A percentile compares a stretch with the other conserved stretches of the same genome.
Evolutionary conservation across 2,329 filamentous ascomycete species (phyloP).

Genomic region (Colletotrichum kahawae): DNA sequence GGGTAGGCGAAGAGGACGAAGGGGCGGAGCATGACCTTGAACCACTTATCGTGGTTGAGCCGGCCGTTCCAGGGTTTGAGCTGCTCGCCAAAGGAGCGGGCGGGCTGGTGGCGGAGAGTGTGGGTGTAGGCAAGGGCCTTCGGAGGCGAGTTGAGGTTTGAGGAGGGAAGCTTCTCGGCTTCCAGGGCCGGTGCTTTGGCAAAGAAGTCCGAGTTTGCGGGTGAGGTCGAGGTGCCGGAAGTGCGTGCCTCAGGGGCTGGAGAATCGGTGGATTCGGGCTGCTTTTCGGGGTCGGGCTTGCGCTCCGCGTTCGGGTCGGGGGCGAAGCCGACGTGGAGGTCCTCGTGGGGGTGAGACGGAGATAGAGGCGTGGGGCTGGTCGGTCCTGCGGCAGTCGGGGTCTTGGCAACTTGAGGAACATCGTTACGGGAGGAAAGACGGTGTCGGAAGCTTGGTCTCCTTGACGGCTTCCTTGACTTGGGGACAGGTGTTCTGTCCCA

Average conservation of each 20-base stretch:
- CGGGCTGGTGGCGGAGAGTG: conserved; percentile 68
- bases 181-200: conserved; percentile 40
- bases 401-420: neutral
- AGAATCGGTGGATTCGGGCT: neutral
- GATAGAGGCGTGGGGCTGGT: neutral
- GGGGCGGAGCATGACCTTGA: conserved; percentile 77
- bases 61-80: conserved; percentile 81
- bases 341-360: conserved; percentile 27
- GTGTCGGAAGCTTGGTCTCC: conserved; percentile 51
- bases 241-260: neutral
- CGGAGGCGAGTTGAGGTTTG: conserved; percentile 36
- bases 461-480: conserved; percentile 38
- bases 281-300: neutral
- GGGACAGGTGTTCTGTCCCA: conserved; percentile 82
- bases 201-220: conserved; percentile 26
- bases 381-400: neutral
- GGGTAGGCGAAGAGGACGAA: conserved; percentile 90
- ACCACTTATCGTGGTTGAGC: conserved; percentile 79
- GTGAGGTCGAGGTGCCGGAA: conserved; percentile 18
- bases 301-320: neutral
- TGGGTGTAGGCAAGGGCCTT: conserved; percentile 66
- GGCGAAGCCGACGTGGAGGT: conserved; percentile 38
- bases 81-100: conserved; percentile 74
- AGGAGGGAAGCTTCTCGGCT: conserved; percentile 41
- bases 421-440: conserved; percentile 45